A percentile compares a stretch with the other conserved stretches of the same genome.
phyloP scores from a whole-genome alignment of 2,329 filamentous ascomycete species.

The Gaeumannomyces sp. region DNA sequence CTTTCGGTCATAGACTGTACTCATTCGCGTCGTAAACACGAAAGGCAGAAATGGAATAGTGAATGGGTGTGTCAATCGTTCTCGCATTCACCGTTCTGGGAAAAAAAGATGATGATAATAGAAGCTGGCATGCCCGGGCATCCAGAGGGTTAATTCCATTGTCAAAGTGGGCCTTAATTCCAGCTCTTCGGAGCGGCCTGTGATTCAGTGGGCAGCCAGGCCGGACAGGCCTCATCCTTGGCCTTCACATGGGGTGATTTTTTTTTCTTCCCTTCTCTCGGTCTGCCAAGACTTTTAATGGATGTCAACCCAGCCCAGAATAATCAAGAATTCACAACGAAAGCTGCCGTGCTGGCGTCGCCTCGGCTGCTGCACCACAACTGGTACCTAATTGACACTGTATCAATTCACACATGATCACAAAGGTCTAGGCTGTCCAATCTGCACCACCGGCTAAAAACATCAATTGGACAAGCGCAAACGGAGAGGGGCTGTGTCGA shows the following conservation, averaged over 20 bases:
- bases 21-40: background rate
- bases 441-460: background rate
- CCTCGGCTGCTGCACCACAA: no score
- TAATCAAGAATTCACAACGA: background rate
- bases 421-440: background rate
- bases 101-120: no score
- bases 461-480: background rate
- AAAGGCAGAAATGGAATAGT: no score
- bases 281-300: no score
- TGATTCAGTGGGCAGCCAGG: background rate
- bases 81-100: no score
- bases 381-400: background rate
- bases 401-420: background rate
- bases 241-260: background rate
- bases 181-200: no score
- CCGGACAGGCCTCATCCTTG: background rate
- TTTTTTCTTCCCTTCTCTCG: background rate
- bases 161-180: no score
- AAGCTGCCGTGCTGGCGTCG: no score
- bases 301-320: no score
- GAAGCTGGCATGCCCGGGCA: no score
- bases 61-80: no score
- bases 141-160: no score
- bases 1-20: background rate
- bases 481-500: background rate